Conservation (phyloP, 331 rosid species). For the Arachis monticola region DNA sequence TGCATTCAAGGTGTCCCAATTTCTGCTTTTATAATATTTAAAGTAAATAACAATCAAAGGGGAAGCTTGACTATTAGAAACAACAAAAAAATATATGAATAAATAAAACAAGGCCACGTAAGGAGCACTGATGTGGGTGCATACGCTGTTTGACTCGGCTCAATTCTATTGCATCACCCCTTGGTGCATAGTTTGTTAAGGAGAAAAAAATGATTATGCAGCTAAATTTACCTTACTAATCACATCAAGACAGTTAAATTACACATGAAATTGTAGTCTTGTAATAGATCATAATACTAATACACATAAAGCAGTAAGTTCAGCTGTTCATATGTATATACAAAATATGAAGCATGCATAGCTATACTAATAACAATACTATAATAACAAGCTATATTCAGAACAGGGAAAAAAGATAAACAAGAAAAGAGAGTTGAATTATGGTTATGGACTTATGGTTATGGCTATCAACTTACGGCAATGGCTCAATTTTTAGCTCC, state of each 20-base stretch:
- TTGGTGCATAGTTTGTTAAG: background rate
- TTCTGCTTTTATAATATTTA: background rate
- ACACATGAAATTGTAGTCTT: background rate
- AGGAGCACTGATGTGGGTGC: background rate
- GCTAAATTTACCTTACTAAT: background rate
- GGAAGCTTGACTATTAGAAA: background rate
- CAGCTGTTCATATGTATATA: background rate
- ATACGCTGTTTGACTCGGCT: background rate
- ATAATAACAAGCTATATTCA: constrained; percentile 4
- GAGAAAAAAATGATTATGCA: background rate
- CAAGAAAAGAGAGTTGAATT: constrained; percentile 19
- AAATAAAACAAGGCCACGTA: constrained; percentile 1
- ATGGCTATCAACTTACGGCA: background rate
- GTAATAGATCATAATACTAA: background rate
- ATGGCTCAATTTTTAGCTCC: constrained; percentile 45
- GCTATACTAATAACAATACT: background rate
- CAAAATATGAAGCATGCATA: background rate
- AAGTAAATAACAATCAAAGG: background rate
- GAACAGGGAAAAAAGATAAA: constrained; percentile 32
- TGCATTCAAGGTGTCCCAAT: background rate
- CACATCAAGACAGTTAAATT: background rate
- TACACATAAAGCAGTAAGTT: background rate
- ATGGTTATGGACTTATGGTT: background rate
- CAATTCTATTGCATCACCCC: constrained; percentile 2
- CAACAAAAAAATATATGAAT: too few relatives aligned